Conservation (phyloP, 352 stramenopile species). For the Globisporangium polare region DNA sequence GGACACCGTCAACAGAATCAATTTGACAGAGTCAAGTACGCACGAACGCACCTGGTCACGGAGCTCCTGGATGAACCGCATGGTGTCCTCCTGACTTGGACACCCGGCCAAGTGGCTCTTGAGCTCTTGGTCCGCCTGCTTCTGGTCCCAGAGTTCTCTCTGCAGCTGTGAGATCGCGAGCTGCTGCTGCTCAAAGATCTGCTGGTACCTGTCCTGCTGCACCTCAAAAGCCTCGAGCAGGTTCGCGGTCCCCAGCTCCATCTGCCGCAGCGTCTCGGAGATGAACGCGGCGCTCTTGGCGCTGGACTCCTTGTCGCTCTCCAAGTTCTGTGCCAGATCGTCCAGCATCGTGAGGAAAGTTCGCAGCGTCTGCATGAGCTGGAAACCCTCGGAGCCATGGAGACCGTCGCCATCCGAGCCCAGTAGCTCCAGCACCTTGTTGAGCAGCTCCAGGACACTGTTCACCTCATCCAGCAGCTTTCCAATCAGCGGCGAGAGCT, state of each 20-base stretch:
- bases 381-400: conserved; percentile 8
- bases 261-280: conserved; percentile 39
- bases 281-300: conserved; percentile 24
- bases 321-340: conserved; percentile 20
- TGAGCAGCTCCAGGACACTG: conserved; percentile 30
- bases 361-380: conserved; percentile 46
- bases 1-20: background rate
- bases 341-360: conserved; percentile 36
- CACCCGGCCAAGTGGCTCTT: conserved; percentile 35
- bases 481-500: conserved; percentile 21
- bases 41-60: conserved; percentile 41
- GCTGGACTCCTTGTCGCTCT: conserved; percentile 18
- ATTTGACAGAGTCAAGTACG: background rate
- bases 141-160: conserved; percentile 37
- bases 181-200: conserved; percentile 37
- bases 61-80: conserved; percentile 47
- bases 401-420: conserved; percentile 11
- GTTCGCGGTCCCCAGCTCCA: conserved; percentile 60
- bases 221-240: conserved; percentile 49
- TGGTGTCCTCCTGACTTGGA: conserved; percentile 62
- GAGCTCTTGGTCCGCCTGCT: conserved; percentile 42
- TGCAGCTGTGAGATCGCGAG: conserved; percentile 36
- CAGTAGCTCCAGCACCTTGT: conserved; percentile 17
- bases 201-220: conserved; percentile 47
- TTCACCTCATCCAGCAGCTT: conserved; percentile 29